Evolutionary conservation across 2,329 filamentous ascomycete species (phyloP), one percentile per base, ranked within the genome.

Genomic region (Geosmithia flava): DNA sequence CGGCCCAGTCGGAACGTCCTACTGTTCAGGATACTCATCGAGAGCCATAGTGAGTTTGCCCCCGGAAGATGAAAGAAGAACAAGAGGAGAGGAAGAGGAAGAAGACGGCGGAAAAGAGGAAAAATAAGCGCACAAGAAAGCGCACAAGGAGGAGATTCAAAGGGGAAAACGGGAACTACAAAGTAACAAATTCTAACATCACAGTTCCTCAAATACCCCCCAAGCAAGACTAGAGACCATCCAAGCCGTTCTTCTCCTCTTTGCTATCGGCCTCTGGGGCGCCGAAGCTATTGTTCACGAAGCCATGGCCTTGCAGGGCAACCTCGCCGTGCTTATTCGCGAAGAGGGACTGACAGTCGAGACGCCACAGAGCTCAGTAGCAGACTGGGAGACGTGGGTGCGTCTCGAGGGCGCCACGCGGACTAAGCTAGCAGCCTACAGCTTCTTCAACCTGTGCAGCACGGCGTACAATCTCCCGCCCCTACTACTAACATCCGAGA

Each of bases 181-280:
- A 42, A 17, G 8, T 39, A 8, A 8, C 8, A 41, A 41, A 10
- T 13, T 7, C 37, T 17, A 17, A 44, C n/a, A 23, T n/a, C n/a
- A 8, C 15, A 78, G 76, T 56, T 76, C 75, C 13, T 71, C 75
- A 1, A 83, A 80, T 49, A 78, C 75, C 0, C 74, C 75, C 0
- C 74, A 78, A 54, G 71, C 76, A 2, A 68, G 76, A 0, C 68
- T 84, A 43, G 80, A 84, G 57, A 84, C 79, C 0, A 81, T 82
- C 2, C 80, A 84, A 55, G 75, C 80, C 3, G 67, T 84, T 1
- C 62, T 84, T 0, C 59, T 84, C 1, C 68, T 81, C 4, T 80
- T 80, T 53, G 74, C 75, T 0, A 70, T 80, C 8, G 78, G 77
- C 0, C 68, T 80, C 6, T 81, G 78, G 78, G 76, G 75, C 2